phyloP scores from a whole-genome alignment of 352 stramenopile species.

The Globisporangium paroecandrum region DNA sequence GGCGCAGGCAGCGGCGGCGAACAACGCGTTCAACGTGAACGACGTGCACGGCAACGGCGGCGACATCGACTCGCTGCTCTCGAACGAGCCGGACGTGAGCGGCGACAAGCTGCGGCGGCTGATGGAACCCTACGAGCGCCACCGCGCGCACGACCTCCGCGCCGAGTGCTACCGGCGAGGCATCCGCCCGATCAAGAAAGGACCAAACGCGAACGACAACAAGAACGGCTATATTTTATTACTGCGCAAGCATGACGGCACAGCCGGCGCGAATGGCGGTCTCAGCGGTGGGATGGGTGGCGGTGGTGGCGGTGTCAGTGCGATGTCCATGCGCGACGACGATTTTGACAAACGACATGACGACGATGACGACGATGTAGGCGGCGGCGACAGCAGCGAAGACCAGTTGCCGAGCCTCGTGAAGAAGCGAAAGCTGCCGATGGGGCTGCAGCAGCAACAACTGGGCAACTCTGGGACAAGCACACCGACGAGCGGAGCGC shows the following conservation, averaged over 20 bases:
- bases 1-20: not conserved
- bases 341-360: conserved; percentile 16
- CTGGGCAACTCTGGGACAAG: conserved; percentile 8
- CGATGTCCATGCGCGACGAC: conserved; percentile 13
- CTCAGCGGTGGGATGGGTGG: conserved; percentile 6
- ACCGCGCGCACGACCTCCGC: conserved; percentile 68
- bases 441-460: conserved; percentile 15
- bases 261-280: conserved; percentile 14
- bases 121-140: conserved; percentile 69
- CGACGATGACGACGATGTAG: conserved; percentile 27
- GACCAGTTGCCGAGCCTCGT: conserved; percentile 18
- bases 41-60: conserved; percentile 46
- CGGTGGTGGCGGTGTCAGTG: not conserved
- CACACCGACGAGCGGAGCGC: conserved; percentile 10
- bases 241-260: conserved; percentile 58
- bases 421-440: conserved; percentile 56
- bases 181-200: conserved; percentile 79
- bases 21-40: conserved; percentile 20
- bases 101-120: conserved; percentile 37
- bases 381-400: conserved; percentile 18
- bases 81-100: conserved; percentile 29
- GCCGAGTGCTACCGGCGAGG: conserved; percentile 78
- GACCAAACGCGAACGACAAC: conserved; percentile 81
- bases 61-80: conserved; percentile 73
- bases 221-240: conserved; percentile 78